Conservation (phyloP, 495 filamentous ascomycete genomes). For the Neurospora sp. region DNA sequence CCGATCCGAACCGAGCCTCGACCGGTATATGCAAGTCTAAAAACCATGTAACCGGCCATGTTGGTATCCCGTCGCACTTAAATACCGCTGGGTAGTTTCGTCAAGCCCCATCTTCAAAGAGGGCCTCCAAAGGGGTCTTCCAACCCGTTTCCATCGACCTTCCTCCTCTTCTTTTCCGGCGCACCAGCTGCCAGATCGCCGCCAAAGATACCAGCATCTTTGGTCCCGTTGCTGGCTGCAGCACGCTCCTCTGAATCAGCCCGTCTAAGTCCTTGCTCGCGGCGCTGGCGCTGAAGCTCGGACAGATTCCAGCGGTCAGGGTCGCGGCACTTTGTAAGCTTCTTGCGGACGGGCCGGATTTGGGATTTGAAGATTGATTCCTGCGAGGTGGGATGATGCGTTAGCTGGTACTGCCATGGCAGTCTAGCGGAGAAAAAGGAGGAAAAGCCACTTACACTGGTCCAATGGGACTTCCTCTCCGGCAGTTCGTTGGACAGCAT, state of each 20-base stretch:
- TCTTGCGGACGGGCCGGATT: slow-evolving; percentile 51
- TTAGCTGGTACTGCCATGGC: neutral
- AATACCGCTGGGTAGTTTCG: neutral
- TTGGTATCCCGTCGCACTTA: neutral
- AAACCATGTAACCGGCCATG: neutral
- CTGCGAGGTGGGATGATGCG: slow-evolving; percentile 9
- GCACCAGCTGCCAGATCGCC: slow-evolving; percentile 11
- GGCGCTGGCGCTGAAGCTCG: slow-evolving; percentile 40
- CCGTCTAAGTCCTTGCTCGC: slow-evolving; percentile 33
- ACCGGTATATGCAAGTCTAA: neutral
- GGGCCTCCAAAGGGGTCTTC: slow-evolving; percentile 49
- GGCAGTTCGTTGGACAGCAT: slow-evolving; percentile 41
- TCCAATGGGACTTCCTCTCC: slow-evolving; percentile 31
- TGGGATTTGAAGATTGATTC: slow-evolving; percentile 26
- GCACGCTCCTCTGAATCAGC: slow-evolving; percentile 23
- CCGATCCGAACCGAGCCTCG: neutral
- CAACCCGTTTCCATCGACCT: slow-evolving; percentile 41
- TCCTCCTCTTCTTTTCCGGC: slow-evolving; percentile 47
- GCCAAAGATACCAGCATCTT: slow-evolving; percentile 36
- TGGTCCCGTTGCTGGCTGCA: slow-evolving; percentile 17
- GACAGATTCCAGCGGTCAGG: slow-evolving; percentile 55
- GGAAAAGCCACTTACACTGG: slow-evolving; percentile 20
- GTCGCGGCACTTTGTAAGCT: slow-evolving; percentile 69
- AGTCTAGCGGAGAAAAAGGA: neutral
- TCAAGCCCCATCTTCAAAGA: neutral